Base-by-base conservation (phyloP, 139 green algal species). In the Nannochloris sp. region DNA sequence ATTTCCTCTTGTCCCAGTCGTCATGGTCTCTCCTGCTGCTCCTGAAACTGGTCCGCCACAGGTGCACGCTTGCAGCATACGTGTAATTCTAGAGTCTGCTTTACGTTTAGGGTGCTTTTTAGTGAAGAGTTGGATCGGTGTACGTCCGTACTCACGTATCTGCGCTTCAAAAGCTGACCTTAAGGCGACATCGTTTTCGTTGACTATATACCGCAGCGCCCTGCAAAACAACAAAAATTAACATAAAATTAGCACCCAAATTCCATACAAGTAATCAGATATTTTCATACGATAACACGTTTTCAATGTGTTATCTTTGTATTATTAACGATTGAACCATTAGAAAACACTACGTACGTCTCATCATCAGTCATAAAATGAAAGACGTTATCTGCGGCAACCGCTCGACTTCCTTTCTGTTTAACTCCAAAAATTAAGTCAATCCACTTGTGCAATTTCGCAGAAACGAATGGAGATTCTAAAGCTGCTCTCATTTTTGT, bases 91-190 rank as follows among this genome's bases (percentile, higher is more conserved):
- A 9, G 10, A 25, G 54, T 30, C 19, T 58, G 27, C 61, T 76
- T 64, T n/a, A n/a, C n/a, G n/a, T 30, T 62, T 68, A 14, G 70
- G 70, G 42, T 77, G 70, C 39, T 66, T 62, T 33, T 35, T 54
- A 6, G 35, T 71, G 25, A 77, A 77, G 1, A 77, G 56, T 55
- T 72, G 62, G 36, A 48, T 64, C 0, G 85, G 85, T 24, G 76
- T 86, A 39, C 78, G 76, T 25, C 85, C 85, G 76, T 88, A 92
- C 67, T 92, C 85, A 25, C 74, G 80, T 51, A 89, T 87, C 78
- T 91, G 83, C 54, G 76, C 60, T 32, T 61, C 46, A 63, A 78
- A 45, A 7, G 72, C 75, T n/a, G 68, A 47, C 10, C 69, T 67
- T 65, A 69, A 63, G 14, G 14, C 36, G 1, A 57, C 42, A 24